phyloP scores from a whole-genome alignment of 805 yeast genomes.

The Metschnikowia sp. region DNA sequence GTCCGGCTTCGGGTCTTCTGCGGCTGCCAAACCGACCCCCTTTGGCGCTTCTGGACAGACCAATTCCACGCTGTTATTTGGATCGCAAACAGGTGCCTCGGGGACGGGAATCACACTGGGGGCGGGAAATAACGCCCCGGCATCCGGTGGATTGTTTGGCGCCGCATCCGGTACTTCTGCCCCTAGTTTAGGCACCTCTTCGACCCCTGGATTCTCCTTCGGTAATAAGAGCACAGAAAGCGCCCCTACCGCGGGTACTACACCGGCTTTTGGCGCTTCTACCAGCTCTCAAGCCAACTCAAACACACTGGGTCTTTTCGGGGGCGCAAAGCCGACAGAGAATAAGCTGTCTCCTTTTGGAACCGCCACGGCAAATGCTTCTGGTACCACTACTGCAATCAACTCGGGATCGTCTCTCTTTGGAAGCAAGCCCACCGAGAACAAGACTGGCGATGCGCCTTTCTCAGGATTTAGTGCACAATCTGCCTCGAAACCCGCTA shows the following conservation, averaged over 20 bases:
- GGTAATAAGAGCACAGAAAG: constrained; percentile 7
- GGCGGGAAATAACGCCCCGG: background rate
- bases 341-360: constrained; percentile 12
- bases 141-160: constrained; percentile 5
- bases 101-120: background rate
- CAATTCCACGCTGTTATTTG: constrained; percentile 1
- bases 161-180: constrained; percentile 1
- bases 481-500: constrained; percentile 17
- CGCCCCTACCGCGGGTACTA: constrained; percentile 1
- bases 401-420: constrained; percentile 3
- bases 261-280: constrained; percentile 2
- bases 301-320: constrained; percentile 8
- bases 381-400: background rate
- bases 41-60: background rate
- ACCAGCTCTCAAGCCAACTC: background rate
- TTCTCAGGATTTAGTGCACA: constrained; percentile 22
- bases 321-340: constrained; percentile 17
- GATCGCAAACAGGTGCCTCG: background rate
- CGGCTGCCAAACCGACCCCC: constrained; percentile 4
- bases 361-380: constrained; percentile 1
- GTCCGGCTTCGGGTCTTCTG: constrained; percentile 2
- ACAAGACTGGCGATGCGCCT: constrained; percentile 6
- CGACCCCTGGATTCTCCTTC: constrained; percentile 11
- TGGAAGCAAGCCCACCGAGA: constrained; percentile 10
- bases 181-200: constrained; percentile 3